These are phyloP conservation scores for Suhomyces sp. DNA, from an alignment of 805 yeast genomes.

Conservation along the genomic window DNA sequence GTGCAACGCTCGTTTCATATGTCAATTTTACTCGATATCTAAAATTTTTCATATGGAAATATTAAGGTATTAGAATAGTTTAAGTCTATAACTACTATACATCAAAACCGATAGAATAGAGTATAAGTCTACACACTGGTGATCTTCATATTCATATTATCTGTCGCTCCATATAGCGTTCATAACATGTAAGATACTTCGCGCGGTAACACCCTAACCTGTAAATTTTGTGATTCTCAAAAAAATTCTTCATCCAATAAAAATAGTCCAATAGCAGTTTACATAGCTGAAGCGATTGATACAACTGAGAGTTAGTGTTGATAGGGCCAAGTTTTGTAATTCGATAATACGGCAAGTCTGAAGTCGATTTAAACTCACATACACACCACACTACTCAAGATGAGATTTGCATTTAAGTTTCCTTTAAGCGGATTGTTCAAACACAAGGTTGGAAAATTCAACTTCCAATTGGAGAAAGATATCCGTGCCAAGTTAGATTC, in stretches of 20 bases:
- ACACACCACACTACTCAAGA: conserved; percentile 11
- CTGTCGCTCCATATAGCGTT: neutral
- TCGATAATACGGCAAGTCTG: neutral
- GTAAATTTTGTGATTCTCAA: conserved; percentile 3
- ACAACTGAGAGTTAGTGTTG: conserved; percentile 2
- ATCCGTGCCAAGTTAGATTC: conserved; percentile 60
- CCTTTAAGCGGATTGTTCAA: conserved; percentile 40
- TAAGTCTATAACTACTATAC: too few relatives aligned
- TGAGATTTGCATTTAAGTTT: conserved; percentile 42
- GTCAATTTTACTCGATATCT: neutral
- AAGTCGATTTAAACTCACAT: conserved; percentile 1
- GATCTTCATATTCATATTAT: neutral
- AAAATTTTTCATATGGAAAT: too few relatives aligned
- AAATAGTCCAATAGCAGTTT: conserved; percentile 18
- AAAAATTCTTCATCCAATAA: conserved; percentile 19
- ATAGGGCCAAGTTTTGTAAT: conserved; percentile 1
- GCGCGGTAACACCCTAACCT: neutral
- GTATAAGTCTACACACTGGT: neutral
- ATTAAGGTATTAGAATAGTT: too few relatives aligned
- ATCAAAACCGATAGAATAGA: too few relatives aligned
- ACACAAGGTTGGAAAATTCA: conserved; percentile 39
- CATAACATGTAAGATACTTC: neutral
- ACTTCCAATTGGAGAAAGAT: conserved; percentile 53
- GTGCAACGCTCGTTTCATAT: neutral
- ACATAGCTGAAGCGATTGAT: neutral